Conservation (phyloP, 768 basidiomycete species). For the Psilocybe azurescens region DNA sequence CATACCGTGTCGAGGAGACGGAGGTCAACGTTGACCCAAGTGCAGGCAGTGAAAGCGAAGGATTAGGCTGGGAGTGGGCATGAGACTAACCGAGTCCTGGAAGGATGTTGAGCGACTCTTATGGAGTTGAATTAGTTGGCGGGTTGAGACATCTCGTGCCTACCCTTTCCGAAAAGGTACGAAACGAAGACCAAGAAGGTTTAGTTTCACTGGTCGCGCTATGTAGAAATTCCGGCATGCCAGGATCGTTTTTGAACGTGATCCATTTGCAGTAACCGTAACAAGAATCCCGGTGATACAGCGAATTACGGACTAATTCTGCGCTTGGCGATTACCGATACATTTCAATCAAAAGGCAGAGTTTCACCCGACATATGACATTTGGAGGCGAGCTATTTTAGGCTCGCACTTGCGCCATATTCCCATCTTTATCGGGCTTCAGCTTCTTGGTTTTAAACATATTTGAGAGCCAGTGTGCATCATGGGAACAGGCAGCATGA, state of each 20-base stretch:
- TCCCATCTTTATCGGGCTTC: conserved; percentile 6
- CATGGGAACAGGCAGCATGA: conserved; percentile 4
- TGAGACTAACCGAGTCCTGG: conserved; percentile 35
- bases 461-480: background rate
- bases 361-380: conserved; percentile 22
- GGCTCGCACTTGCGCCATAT: conserved; percentile 6
- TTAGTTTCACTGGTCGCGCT: conserved; percentile 36
- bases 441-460: conserved; percentile 2
- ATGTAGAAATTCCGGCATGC: conserved; percentile 38
- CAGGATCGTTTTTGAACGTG: conserved; percentile 36
- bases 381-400: conserved; percentile 20
- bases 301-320: conserved; percentile 32
- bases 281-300: conserved; percentile 39
- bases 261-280: conserved; percentile 38
- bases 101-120: conserved; percentile 35
- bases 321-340: conserved; percentile 28
- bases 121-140: conserved; percentile 25
- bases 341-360: conserved; percentile 24
- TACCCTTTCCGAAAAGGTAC: conserved; percentile 40
- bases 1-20: conserved; percentile 21
- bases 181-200: conserved; percentile 36
- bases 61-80: conserved; percentile 28
- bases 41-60: conserved; percentile 22
- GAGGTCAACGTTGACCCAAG: conserved; percentile 25
- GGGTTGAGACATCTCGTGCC: conserved; percentile 32